phyloP scores from a whole-genome alignment of 2,329 filamentous ascomycete genomes.

The Sclerotinia minor region DNA sequence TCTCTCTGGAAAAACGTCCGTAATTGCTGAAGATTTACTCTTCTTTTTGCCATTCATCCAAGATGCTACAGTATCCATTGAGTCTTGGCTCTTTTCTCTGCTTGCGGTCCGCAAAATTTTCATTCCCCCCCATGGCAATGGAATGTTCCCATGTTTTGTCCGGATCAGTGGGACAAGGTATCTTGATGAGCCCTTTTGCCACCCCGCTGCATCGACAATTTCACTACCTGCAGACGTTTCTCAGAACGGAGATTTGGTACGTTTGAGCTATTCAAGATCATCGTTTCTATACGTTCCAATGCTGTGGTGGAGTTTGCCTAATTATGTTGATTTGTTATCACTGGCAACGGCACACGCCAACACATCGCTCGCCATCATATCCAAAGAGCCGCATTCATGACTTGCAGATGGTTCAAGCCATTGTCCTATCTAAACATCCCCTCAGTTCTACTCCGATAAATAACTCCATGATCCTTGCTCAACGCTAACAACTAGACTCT shows the following conservation, averaged over 20 bases:
- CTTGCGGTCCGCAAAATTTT: conserved; percentile 18
- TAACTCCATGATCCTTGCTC: conserved; percentile 40
- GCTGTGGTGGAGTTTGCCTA: conserved; percentile 61
- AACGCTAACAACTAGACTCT: conserved; percentile 41
- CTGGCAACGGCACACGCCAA: conserved; percentile 84
- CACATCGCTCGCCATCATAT: conserved; percentile 70
- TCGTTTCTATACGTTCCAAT: conserved; percentile 43
- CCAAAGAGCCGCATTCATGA: conserved; percentile 60
- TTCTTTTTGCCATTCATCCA: conserved; percentile 13
- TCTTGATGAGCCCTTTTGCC: conserved; percentile 37
- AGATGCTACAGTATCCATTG: conserved; percentile 11
- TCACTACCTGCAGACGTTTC: conserved; percentile 39
- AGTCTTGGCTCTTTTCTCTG: conserved; percentile 22
- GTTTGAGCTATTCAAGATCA: conserved; percentile 41
- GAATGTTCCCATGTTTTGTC: conserved; percentile 20
- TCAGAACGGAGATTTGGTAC: conserved; percentile 40
- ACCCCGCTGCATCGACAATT: conserved; percentile 41
- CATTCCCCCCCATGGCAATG: conserved; percentile 6
- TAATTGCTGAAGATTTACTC: conserved; percentile 24
- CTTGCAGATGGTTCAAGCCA: conserved; percentile 42
- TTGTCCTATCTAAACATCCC: conserved; percentile 45
- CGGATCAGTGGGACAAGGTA: conserved; percentile 29
- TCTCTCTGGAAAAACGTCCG: conserved; percentile 30
- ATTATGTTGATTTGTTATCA: conserved; percentile 65
- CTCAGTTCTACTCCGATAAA: conserved; percentile 38